Base-by-base conservation (phyloP, 2,329 filamentous ascomycete species). In the Xylaria sp. region DNA sequence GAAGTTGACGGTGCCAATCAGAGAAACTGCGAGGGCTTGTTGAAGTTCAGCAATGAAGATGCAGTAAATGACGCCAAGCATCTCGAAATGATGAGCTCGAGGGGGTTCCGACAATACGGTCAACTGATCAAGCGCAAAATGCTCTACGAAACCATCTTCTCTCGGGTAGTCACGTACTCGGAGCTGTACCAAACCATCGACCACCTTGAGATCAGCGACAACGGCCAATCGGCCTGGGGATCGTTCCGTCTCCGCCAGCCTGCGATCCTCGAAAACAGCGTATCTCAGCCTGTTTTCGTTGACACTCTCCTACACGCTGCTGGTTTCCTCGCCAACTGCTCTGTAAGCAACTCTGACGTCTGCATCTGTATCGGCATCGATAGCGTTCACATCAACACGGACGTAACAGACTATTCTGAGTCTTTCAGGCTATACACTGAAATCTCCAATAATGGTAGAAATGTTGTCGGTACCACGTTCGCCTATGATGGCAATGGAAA, bases 251-350 rank as follows among this genome's bases (percentile, higher is more conserved):
- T 54, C 35, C 54, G 42, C 5, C 35, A 9, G 13, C 50, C 47
- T 9, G 34, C 10, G 37, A 23, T 44, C 6, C 47, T 44, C 35
- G 34, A 54, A 49, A 55, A 59, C 23, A 6, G 42, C 42, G 42
- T 46, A 6, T 46, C 42, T 46, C 42, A 46, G n/a, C 55, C 64
- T 3, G 49, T 63, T 10, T 65, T 66, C 52, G 65, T 62, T 34
- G 63, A 66, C 53, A 53, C 60, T 16, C 49, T 66, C 37, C 47
- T 66, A n/a, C 64, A 66, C 42, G 63, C 59, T 16, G 60, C 64
- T 9, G 64, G 64, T 19, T 66, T 66, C 52, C 56, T 66, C 6
- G 63, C 63, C 1, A 65, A 65, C 50, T 55, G 62, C 5, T 59
- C 59, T 19, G 49, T 63, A 35, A 46, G 18, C 3, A 50, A 50